Conservation (phyloP, 2,329 filamentous ascomycete genomes). For the Fusarium foetens region DNA sequence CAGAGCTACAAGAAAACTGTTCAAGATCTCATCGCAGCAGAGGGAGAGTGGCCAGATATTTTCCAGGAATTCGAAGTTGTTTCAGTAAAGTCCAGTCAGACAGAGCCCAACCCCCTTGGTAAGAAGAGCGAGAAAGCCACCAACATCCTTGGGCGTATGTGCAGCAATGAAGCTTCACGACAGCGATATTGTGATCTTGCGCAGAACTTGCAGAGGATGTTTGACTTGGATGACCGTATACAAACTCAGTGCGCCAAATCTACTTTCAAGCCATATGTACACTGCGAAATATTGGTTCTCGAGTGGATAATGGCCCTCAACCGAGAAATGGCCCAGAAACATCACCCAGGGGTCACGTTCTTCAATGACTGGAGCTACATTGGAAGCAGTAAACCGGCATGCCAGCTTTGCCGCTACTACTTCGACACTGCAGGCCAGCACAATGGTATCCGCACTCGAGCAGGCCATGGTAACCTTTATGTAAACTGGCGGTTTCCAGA, state of each 20-base stretch:
- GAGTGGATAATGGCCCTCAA: conserved; percentile 36
- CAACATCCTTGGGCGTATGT: conserved; percentile 42
- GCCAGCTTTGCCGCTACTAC: conserved; percentile 52
- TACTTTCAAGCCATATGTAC: conserved; percentile 46
- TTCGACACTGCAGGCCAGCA: conserved; percentile 42
- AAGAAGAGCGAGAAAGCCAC: conserved; percentile 30
- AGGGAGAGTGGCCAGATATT: conserved; percentile 43
- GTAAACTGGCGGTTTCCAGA: conserved; percentile 52
- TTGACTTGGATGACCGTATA: conserved; percentile 41
- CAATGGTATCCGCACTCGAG: conserved; percentile 41
- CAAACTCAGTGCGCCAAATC: conserved; percentile 5
- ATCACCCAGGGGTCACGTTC: conserved; percentile 33
- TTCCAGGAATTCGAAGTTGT: conserved; percentile 47
- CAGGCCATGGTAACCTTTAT: conserved; percentile 53
- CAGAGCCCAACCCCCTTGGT: conserved; percentile 23
- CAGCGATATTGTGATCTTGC: conserved; percentile 22
- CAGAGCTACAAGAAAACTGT: conserved; percentile 36
- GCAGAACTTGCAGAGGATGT: conserved; percentile 35
- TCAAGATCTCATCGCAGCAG: conserved; percentile 31
- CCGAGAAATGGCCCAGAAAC: neutral
- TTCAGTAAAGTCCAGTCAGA: conserved; percentile 42
- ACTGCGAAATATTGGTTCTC: conserved; percentile 50
- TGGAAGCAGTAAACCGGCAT: conserved; percentile 55
- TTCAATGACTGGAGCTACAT: conserved; percentile 51
- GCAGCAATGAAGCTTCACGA: neutral